These are phyloP conservation scores for Pythium phragmiticola DNA, from an alignment of 352 stramenopile species.

Conservation along the genomic window DNA sequence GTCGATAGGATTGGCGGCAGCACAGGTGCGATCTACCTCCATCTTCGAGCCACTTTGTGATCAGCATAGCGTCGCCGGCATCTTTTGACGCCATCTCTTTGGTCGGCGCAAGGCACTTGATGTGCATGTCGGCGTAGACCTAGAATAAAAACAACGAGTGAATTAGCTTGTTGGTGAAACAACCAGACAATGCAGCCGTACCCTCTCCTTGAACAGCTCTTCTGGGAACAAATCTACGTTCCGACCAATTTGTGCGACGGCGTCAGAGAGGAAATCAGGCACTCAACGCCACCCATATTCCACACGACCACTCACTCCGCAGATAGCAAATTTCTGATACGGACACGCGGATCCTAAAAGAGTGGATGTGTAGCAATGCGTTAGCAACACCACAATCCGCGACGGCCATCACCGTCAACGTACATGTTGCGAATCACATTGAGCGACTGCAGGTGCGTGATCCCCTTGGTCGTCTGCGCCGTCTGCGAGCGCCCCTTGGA, in stretches of 20 bases:
- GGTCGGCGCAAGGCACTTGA: slow-evolving; percentile 38
- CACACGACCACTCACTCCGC: slow-evolving; percentile 25
- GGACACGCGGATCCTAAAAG: slow-evolving; percentile 39
- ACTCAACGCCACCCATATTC: background rate
- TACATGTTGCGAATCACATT: slow-evolving; percentile 51
- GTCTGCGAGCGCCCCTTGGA: slow-evolving; percentile 7
- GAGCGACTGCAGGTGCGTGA: slow-evolving; percentile 39
- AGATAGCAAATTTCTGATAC: slow-evolving; percentile 49
- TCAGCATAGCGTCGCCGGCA: slow-evolving; percentile 27
- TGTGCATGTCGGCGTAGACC: slow-evolving; percentile 41
- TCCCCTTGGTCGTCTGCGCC: slow-evolving; percentile 20
- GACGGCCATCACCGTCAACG: background rate
- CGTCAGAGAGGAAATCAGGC: background rate
- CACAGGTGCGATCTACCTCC: slow-evolving; percentile 19
- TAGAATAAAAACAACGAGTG: slow-evolving; percentile 7
- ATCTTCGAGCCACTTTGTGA: slow-evolving; percentile 44
- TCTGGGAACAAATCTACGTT: slow-evolving; percentile 39
- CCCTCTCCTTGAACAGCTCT: slow-evolving; percentile 34
- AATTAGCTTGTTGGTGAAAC: background rate
- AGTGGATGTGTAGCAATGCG: background rate
- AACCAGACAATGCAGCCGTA: background rate
- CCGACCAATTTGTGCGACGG: background rate
- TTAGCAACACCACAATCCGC: background rate
- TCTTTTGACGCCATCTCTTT: slow-evolving; percentile 25
- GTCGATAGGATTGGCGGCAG: background rate